Conservation (phyloP, 805 yeast genomes). For the Saccharomyces kudriavzevii region DNA sequence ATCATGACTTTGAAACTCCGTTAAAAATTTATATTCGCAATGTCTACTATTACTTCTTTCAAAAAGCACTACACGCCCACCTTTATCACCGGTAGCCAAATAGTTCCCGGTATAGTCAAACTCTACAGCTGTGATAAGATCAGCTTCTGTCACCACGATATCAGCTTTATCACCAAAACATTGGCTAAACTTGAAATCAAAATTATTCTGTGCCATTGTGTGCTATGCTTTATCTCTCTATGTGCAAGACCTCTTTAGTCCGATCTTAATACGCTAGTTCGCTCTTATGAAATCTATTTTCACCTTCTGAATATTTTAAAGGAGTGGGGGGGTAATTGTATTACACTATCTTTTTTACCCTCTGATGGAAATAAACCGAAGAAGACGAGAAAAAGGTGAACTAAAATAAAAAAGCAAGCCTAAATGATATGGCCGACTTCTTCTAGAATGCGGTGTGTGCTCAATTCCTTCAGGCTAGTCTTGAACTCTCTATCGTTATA, state of each 20-base stretch:
- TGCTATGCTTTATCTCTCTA: not conserved
- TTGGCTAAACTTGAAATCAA: slow-evolving; percentile 70
- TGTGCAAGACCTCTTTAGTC: not conserved
- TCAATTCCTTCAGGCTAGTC: not conserved
- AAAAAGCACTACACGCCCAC: slow-evolving; percentile 93
- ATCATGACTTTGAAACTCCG: slow-evolving; percentile 97
- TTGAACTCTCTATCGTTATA: not conserved
- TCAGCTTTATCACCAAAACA: slow-evolving; percentile 99
- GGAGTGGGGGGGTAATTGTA: not conserved
- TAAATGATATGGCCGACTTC: not conserved
- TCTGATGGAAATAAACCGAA: not conserved
- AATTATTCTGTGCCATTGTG: slow-evolving; percentile 29
- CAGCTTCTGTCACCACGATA: slow-evolving; percentile 93
- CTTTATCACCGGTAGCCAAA: slow-evolving; percentile 96
- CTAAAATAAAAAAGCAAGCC: not conserved
- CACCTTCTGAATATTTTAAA: not conserved
- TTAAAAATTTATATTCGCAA: slow-evolving; percentile 90
- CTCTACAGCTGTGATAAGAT: slow-evolving; percentile 93
- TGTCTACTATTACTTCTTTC: slow-evolving; percentile 73
- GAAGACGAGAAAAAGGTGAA: not conserved
- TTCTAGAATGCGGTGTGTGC: not conserved
- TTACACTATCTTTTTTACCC: not conserved
- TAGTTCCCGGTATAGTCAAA: slow-evolving; percentile 92
- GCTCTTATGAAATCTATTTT: not conserved
- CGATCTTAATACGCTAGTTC: not conserved